A percentile compares a stretch with the other conserved stretches of the same genome.
These are phyloP conservation scores for Aciculoconidium aculeatum DNA, from an alignment of 805 yeast genomes.

Conservation along the genomic window DNA sequence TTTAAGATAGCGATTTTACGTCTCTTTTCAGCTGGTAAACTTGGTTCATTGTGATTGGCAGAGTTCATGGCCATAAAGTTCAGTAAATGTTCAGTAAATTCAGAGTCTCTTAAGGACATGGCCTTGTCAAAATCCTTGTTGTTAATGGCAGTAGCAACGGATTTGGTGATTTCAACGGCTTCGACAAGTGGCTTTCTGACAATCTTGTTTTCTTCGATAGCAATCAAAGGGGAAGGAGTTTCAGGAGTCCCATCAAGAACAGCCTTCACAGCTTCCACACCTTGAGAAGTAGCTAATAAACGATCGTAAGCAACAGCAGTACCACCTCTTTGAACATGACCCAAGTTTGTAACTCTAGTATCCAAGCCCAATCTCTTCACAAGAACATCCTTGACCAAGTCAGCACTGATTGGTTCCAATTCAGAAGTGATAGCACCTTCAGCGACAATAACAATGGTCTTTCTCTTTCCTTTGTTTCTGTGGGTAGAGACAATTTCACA, in stretches of 20 bases:
- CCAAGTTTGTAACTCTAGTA: constrained; percentile 90
- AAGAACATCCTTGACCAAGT: constrained; percentile 75
- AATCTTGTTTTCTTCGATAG: constrained; percentile 80
- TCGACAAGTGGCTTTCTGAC: constrained; percentile 82
- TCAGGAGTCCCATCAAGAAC: constrained; percentile 82
- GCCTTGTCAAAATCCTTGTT: constrained; percentile 79
- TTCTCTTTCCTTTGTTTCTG: constrained; percentile 83
- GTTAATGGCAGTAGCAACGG: constrained; percentile 86
- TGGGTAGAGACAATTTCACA: constrained; percentile 69
- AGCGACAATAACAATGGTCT: constrained; percentile 93
- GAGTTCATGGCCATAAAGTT: constrained; percentile 69
- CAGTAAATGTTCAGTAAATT: constrained; percentile 72
- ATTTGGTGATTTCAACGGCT: constrained; percentile 79
- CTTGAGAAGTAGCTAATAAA: constrained; percentile 87
- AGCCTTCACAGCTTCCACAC: constrained; percentile 95
- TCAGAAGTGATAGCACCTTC: constrained; percentile 92
- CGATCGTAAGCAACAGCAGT: constrained; percentile 95
- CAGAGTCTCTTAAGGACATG: constrained; percentile 79
- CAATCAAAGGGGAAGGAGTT: constrained; percentile 93
- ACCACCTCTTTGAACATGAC: constrained; percentile 99
- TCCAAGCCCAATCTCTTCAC: constrained; percentile 77
- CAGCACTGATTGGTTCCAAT: constrained; percentile 73
- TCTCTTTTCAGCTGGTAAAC: constrained; percentile 50
- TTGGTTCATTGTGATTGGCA: constrained; percentile 57
- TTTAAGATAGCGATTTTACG: constrained; percentile 80